phyloP scores from a whole-genome alignment of 345 rosid genomes.

The Linum usitatissimum region DNA sequence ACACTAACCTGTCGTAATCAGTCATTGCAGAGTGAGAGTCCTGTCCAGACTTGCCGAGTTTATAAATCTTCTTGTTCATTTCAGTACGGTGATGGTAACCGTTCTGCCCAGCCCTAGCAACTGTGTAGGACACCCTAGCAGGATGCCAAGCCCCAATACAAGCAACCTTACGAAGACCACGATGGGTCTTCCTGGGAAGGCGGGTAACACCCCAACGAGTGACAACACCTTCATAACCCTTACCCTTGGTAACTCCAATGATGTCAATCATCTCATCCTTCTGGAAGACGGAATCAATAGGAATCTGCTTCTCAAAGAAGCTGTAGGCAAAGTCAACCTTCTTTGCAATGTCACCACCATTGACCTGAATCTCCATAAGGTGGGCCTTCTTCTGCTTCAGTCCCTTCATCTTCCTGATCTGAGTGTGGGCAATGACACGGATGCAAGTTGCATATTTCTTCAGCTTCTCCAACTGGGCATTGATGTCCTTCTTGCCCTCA shows the following conservation, averaged over 20 bases:
- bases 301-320: constrained; percentile 80
- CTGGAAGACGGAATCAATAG: constrained; percentile 65
- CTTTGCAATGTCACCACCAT: constrained; percentile 65
- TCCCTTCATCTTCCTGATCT: constrained; percentile 86
- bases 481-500: constrained; percentile 56
- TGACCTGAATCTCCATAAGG: constrained; percentile 79
- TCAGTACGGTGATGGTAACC: constrained; percentile 92
- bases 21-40: constrained; percentile 61
- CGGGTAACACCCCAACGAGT: constrained; percentile 94
- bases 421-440: constrained; percentile 82
- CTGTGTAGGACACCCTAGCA: constrained; percentile 81
- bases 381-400: constrained; percentile 88
- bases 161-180: constrained; percentile 90
- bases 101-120: constrained; percentile 93
- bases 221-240: constrained; percentile 83
- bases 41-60: constrained; percentile 51
- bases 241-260: constrained; percentile 83
- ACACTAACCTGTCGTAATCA: constrained; percentile 57
- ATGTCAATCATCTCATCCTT: constrained; percentile 82
- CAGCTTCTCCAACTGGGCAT: constrained; percentile 66
- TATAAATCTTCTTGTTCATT: constrained; percentile 78
- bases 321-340: constrained; percentile 69
- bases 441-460: constrained; percentile 64
- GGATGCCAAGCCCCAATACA: constrained; percentile 98
- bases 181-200: constrained; percentile 80